Evolutionary conservation across 495 filamentous ascomycete genomes (phyloP).

Genomic region (Entonaema liquescens): DNA sequence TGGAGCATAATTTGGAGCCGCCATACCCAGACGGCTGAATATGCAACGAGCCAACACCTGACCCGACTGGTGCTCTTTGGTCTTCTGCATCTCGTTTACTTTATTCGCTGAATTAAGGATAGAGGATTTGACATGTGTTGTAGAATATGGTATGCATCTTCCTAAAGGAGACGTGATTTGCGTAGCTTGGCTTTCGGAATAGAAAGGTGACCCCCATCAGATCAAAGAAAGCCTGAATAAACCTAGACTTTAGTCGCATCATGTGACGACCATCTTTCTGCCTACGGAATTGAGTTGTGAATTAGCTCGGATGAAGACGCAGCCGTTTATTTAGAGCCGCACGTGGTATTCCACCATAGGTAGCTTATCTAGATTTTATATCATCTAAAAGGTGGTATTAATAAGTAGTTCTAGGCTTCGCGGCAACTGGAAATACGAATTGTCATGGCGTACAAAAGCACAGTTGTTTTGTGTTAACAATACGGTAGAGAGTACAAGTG

Average conservation of each 20-base stretch:
- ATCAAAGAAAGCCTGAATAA: constrained; percentile 3
- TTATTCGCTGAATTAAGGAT: constrained; percentile 23
- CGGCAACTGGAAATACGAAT: not conserved
- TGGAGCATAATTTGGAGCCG: constrained; percentile 37
- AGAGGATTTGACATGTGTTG: constrained; percentile 41
- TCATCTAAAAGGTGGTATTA: not conserved
- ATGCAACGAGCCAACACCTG: constrained; percentile 30
- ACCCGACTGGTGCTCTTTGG: constrained; percentile 28
- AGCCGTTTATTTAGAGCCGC: constrained; percentile 4
- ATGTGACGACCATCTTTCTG: constrained; percentile 22
- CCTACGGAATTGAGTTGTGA: constrained; percentile 8
- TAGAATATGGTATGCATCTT: constrained; percentile 33
- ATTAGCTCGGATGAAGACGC: constrained; percentile 2
- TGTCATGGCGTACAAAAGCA: constrained; percentile 6
- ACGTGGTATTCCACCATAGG: constrained; percentile 39
- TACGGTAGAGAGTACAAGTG: constrained; percentile 28
- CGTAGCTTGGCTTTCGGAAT: constrained; percentile 19
- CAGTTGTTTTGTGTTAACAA: constrained; percentile 20
- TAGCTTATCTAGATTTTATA: constrained; percentile 3
- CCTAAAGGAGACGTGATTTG: constrained; percentile 28
- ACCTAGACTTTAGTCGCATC: constrained; percentile 10
- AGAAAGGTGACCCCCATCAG: constrained; percentile 16
- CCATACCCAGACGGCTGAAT: constrained; percentile 25
- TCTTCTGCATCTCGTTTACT: constrained; percentile 17
- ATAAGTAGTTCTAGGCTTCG: not conserved